A percentile compares a stretch with the other conserved stretches of the same genome.
Conservation (phyloP, 2,329 filamentous ascomycete genomes). For the Nothophoma quercina region DNA sequence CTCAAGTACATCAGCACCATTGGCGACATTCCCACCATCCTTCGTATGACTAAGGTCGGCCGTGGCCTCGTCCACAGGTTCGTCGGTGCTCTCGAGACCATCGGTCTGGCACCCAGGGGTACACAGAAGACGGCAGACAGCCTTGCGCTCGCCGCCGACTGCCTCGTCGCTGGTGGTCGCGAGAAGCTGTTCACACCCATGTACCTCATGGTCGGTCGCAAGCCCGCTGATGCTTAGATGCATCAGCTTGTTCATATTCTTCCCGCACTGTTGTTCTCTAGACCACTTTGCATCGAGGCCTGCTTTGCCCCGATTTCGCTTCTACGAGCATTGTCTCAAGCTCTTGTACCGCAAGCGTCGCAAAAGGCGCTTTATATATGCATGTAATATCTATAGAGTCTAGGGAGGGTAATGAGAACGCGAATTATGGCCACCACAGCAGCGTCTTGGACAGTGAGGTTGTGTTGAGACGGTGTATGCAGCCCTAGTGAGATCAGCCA, state of each 20-base stretch:
- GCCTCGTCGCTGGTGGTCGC: constrained; percentile 83
- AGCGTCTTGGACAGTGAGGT: background rate
- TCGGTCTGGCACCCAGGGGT: constrained; percentile 78
- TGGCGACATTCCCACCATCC: constrained; percentile 81
- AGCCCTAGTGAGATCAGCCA: background rate
- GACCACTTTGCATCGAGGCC: constrained; percentile 25
- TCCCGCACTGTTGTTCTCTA: constrained; percentile 26
- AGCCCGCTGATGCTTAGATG: constrained; percentile 63
- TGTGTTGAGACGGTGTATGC: constrained; percentile 1
- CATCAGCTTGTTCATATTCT: constrained; percentile 11
- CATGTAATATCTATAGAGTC: constrained; percentile 36
- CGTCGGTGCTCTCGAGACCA: constrained; percentile 76
- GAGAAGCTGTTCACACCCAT: constrained; percentile 97
- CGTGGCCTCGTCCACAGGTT: constrained; percentile 78
- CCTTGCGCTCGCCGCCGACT: constrained; percentile 81
- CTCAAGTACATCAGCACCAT: constrained; percentile 82
- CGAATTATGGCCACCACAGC: constrained; percentile 12
- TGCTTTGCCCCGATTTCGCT: constrained; percentile 23
- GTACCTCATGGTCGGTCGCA: constrained; percentile 95
- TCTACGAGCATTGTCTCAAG: constrained; percentile 22
- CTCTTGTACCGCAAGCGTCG: constrained; percentile 25
- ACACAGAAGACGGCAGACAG: constrained; percentile 96
- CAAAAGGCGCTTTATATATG: constrained; percentile 30
- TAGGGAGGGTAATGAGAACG: constrained; percentile 34
- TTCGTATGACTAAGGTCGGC: constrained; percentile 87